phyloP scores from a whole-genome alignment of 192 early-diverging fungal genomes.

The Coemansia brasiliensis region DNA sequence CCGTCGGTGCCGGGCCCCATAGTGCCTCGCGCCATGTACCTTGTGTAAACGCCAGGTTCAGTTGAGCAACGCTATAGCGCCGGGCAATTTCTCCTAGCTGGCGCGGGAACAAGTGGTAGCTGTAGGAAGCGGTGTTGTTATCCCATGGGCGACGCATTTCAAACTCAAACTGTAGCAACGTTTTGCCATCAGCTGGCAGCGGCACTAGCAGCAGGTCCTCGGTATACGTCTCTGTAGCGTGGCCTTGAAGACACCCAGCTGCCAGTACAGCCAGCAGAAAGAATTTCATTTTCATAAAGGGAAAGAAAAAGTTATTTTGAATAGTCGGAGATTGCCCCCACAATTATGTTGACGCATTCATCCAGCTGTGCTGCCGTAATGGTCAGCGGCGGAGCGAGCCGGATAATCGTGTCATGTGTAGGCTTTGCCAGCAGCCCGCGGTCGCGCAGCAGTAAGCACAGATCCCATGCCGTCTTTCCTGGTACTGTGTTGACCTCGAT shows the following conservation, averaged over 20 bases:
- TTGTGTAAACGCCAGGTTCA: slow-evolving; percentile 88
- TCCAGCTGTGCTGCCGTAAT: slow-evolving; percentile 91
- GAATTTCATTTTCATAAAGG: slow-evolving; percentile 11
- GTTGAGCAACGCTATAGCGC: slow-evolving; percentile 70
- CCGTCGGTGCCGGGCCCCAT: slow-evolving; percentile 65
- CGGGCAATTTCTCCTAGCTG: slow-evolving; percentile 81
- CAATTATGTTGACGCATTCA: slow-evolving; percentile 79
- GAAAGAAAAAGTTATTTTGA: slow-evolving; percentile 14
- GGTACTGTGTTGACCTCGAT: slow-evolving; percentile 89
- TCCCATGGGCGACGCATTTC: slow-evolving; percentile 41
- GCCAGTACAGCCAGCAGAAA: slow-evolving; percentile 10
- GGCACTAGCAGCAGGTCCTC: slow-evolving; percentile 72
- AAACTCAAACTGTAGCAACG: slow-evolving; percentile 83
- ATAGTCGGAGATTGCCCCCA: slow-evolving; percentile 68
- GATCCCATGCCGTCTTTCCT: slow-evolving; percentile 93
- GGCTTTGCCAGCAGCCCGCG: slow-evolving; percentile 96
- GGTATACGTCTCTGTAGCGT: slow-evolving; percentile 53
- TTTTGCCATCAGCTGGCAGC: slow-evolving; percentile 68
- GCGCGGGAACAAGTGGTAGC: slow-evolving; percentile 83
- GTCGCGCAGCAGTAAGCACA: slow-evolving; percentile 90
- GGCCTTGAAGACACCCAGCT: slow-evolving; percentile 5
- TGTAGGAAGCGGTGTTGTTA: slow-evolving; percentile 45
- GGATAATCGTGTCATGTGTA: slow-evolving; percentile 97
- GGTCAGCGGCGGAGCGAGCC: slow-evolving; percentile 91
- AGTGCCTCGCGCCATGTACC: slow-evolving; percentile 80